A percentile compares a stretch with the other conserved stretches of the same genome.
Conservation (phyloP, 2,329 filamentous ascomycete genomes). For the Arthrobotrys sinensis region DNA sequence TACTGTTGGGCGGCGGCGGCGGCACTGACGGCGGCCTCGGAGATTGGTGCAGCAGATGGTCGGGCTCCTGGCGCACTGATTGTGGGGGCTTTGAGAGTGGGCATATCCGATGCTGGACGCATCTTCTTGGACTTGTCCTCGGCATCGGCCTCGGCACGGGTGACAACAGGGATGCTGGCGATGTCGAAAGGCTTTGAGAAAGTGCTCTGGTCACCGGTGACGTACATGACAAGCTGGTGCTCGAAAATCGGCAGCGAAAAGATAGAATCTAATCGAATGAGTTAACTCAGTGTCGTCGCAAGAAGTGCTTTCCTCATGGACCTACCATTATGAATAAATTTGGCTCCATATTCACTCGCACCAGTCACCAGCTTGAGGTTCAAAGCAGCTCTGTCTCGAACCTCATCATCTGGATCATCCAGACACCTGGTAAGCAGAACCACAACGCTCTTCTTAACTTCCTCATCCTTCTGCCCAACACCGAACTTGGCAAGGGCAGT, state of each 20-base stretch:
- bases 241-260: constrained; percentile 95
- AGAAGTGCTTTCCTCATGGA: not conserved
- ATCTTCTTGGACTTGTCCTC: constrained; percentile 98
- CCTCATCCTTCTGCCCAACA: constrained; percentile 90
- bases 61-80: constrained; percentile 78
- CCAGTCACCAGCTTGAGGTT: constrained; percentile 94
- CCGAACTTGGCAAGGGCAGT: constrained; percentile 97
- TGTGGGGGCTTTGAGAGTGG: constrained; percentile 93
- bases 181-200: constrained; percentile 92
- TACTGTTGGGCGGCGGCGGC: constrained; percentile 89
- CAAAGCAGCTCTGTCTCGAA: constrained; percentile 92
- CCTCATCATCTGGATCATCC: constrained; percentile 97
- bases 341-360: constrained; percentile 85
- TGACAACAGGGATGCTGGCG: constrained; percentile 90
- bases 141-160: constrained; percentile 93
- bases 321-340: constrained; percentile 92
- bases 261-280: constrained; percentile 79
- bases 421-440: constrained; percentile 93
- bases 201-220: constrained; percentile 88
- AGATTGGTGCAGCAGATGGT: constrained; percentile 73
- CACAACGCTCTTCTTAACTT: constrained; percentile 95
- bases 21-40: constrained; percentile 82
- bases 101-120: constrained; percentile 80
- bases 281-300: constrained; percentile 16
- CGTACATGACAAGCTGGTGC: constrained; percentile 97